Evolutionary conservation across 805 yeast genomes (phyloP).

Genomic region (Lipomyces kockii): DNA sequence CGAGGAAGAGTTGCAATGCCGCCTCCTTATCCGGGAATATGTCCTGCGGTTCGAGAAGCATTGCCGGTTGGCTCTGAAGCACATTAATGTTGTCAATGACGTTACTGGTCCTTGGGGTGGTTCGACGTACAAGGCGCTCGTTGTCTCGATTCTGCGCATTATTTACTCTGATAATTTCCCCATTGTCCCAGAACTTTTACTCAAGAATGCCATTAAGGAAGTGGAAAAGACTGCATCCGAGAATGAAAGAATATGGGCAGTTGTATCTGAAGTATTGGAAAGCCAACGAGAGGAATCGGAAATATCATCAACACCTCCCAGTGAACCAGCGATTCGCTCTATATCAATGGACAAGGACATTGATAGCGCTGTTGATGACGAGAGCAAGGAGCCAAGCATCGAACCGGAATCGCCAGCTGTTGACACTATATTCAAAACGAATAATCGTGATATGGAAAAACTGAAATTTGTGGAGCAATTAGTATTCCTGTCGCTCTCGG

Average conservation of each 20-base stretch:
- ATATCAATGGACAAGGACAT: not conserved
- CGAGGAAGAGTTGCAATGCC: slow-evolving; percentile 43
- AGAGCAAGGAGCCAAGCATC: not conserved
- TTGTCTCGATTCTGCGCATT: slow-evolving; percentile 42
- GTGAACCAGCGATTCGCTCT: not conserved
- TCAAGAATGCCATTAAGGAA: slow-evolving; percentile 40
- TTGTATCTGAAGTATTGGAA: slow-evolving; percentile 37
- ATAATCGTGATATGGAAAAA: slow-evolving; percentile 39
- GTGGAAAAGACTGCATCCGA: slow-evolving; percentile 46
- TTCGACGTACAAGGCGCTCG: slow-evolving; percentile 45
- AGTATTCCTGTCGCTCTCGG: slow-evolving; percentile 42
- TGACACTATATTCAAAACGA: slow-evolving; percentile 25
- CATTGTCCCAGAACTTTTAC: slow-evolving; percentile 33
- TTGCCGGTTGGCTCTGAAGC: slow-evolving; percentile 45
- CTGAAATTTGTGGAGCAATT: slow-evolving; percentile 42
- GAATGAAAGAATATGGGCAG: slow-evolving; percentile 43
- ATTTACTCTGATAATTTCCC: slow-evolving; percentile 44
- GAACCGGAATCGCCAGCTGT: slow-evolving; percentile 17
- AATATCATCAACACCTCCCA: not conserved
- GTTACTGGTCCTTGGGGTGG: slow-evolving; percentile 47
- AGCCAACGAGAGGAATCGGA: slow-evolving; percentile 11
- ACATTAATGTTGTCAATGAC: slow-evolving; percentile 45
- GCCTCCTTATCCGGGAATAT: slow-evolving; percentile 47
- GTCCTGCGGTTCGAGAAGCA: slow-evolving; percentile 48
- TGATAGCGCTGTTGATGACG: not conserved